Percentiles rank a stretch among this genome's conserved stretches.
Evolutionary conservation across 169 alveolate species (phyloP).

Genomic region (Plasmodium ovale): DNA sequence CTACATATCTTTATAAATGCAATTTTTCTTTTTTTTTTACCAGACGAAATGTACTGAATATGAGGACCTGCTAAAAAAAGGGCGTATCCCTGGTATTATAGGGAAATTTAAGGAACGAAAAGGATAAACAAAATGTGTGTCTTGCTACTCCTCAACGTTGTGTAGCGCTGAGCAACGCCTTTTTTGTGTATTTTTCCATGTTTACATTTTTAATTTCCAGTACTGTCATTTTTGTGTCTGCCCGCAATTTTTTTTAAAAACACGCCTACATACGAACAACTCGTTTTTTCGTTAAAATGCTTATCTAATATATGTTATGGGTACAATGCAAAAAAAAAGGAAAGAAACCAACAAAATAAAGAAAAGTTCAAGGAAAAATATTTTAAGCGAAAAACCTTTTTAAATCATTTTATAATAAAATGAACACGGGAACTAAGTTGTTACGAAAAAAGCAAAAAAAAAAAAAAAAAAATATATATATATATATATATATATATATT

Average conservation of each 20-base stretch:
- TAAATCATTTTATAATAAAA: too few relatives aligned
- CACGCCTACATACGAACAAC: neutral
- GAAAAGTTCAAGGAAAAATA: too few relatives aligned
- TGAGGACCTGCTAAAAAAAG: constrained; percentile 82
- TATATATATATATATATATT: too few relatives aligned
- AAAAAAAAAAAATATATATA: neutral
- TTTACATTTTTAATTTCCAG: neutral
- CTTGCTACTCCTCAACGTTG: too few relatives aligned
- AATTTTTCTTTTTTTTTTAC: neutral
- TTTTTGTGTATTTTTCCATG: neutral
- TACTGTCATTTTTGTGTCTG: neutral
- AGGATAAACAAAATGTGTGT: neutral
- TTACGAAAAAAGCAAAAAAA: neutral
- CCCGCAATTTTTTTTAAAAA: constrained; percentile 25
- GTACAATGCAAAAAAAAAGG: constrained; percentile 15
- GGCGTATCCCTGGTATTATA: constrained; percentile 83
- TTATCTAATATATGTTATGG: neutral
- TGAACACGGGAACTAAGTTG: too few relatives aligned
- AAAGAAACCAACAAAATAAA: constrained; percentile 3
- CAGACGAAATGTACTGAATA: constrained; percentile 85
- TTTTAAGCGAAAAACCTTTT: neutral
- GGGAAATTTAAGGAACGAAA: constrained; percentile 77
- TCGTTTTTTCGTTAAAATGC: constrained; percentile 18
- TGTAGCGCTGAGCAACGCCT: too few relatives aligned
- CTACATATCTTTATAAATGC: neutral